Evolutionary conservation across 78 protist species (phyloP).

Genomic region (Pelomyxa schiedti): DNA sequence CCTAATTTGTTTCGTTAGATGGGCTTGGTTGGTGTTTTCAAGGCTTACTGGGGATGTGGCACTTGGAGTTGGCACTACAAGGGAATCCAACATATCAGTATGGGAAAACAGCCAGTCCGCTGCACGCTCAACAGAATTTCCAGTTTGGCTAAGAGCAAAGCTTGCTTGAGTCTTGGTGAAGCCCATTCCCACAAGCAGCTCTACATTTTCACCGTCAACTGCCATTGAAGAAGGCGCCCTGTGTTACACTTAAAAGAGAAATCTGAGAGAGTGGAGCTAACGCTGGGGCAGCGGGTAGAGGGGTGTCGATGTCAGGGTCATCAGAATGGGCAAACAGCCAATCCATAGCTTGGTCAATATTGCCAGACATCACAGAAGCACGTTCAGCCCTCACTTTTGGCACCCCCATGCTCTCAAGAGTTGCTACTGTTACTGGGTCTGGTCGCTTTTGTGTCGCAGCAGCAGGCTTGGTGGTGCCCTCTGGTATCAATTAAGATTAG

Average conservation of each 20-base stretch:
- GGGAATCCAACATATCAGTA: conserved; percentile 47
- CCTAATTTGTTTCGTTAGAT: too few species aligned
- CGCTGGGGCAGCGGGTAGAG: background rate
- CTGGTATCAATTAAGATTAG: background rate
- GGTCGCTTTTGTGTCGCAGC: background rate
- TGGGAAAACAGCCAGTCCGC: conserved; percentile 79
- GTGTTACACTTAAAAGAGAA: background rate
- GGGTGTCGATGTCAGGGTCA: conserved; percentile 37
- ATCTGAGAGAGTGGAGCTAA: background rate
- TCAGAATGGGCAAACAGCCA: conserved; percentile 78
- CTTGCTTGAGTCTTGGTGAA: conserved; percentile 40
- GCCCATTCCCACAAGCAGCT: conserved; percentile 50
- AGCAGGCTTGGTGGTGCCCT: background rate
- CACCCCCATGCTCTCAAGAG: conserved; percentile 58
- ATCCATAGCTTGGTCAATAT: conserved; percentile 75
- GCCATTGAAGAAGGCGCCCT: background rate
- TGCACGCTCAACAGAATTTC: conserved; percentile 67
- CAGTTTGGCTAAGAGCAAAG: conserved; percentile 43
- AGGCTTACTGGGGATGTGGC: too few species aligned
- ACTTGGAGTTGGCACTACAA: too few species aligned
- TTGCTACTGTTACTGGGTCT: conserved; percentile 16
- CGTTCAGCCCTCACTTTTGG: conserved; percentile 7
- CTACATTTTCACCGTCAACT: conserved; percentile 8
- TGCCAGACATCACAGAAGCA: conserved; percentile 9
- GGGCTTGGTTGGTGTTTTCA: too few species aligned